phyloP scores from a whole-genome alignment of 75 land plant genomes.

The Pinus albicaulis region DNA sequence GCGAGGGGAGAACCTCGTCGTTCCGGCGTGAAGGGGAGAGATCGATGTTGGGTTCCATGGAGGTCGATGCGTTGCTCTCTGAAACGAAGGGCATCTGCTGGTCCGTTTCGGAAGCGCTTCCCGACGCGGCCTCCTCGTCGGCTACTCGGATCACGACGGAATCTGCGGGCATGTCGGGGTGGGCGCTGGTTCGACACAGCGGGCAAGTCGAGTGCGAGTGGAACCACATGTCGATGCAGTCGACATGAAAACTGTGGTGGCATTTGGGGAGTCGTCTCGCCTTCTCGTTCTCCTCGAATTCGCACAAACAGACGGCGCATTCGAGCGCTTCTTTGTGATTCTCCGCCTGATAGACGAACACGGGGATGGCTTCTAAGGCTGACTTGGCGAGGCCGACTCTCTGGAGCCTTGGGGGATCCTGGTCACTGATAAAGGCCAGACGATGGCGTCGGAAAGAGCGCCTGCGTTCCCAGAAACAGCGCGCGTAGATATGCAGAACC shows the following conservation, averaged over 20 bases:
- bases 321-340: conserved; percentile 12
- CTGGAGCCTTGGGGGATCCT: background rate
- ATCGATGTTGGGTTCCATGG: background rate
- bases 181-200: conserved; percentile 34
- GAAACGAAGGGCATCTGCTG: no score
- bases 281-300: conserved; percentile 44
- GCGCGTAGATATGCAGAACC: conserved; percentile 15
- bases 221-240: conserved; percentile 67
- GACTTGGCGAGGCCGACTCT: background rate
- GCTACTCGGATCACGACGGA: background rate
- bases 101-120: background rate
- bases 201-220: conserved; percentile 53
- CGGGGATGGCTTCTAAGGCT: background rate
- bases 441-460: background rate
- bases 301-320: conserved; percentile 66
- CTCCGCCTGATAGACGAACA: background rate
- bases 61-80: no score
- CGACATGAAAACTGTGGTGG: conserved; percentile 42
- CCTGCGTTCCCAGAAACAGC: conserved; percentile 4
- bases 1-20: conserved; percentile 1
- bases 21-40: background rate
- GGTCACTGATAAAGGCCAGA: background rate
- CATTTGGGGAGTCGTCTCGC: conserved; percentile 42
- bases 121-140: background rate
- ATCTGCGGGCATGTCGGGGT: background rate